Evolutionary conservation across 2,329 filamentous ascomycete genomes (phyloP).

Genomic region (Hymenoscyphus occultus): DNA sequence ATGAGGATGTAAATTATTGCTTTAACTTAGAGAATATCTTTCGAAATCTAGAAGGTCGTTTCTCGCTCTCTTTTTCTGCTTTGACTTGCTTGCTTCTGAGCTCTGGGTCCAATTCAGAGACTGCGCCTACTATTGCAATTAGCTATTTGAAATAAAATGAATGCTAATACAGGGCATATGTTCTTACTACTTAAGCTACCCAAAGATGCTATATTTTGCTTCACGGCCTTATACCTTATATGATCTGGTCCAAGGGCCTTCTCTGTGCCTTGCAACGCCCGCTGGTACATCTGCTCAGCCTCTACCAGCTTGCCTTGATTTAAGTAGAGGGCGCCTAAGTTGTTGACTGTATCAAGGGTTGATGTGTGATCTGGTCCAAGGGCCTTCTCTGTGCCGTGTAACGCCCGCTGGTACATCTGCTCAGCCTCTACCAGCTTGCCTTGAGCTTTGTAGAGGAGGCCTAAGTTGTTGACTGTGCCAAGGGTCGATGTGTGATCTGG

Average conservation of each 20-base stretch:
- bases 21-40: not conserved
- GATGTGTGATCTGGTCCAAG: constrained; percentile 8
- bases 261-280: constrained; percentile 26
- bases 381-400: constrained; percentile 19
- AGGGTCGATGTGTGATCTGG: constrained; percentile 7
- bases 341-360: constrained; percentile 16
- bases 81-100: not conserved
- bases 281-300: constrained; percentile 30
- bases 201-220: no score
- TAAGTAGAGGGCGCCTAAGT: constrained; percentile 28
- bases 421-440: constrained; percentile 28
- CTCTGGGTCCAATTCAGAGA: not conserved
- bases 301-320: constrained; percentile 29
- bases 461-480: constrained; percentile 24
- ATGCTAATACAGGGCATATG: no score
- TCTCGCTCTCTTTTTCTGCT: not conserved
- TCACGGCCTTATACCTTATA: no score
- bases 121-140: not conserved
- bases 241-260: constrained; percentile 16
- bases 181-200: no score
- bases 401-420: constrained; percentile 24
- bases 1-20: constrained; percentile 1
- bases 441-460: constrained; percentile 24
- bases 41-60: constrained; percentile 1
- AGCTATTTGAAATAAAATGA: no score